Conservation (phyloP, 2,329 filamentous ascomycete species). For the Sporothrix sp. region DNA sequence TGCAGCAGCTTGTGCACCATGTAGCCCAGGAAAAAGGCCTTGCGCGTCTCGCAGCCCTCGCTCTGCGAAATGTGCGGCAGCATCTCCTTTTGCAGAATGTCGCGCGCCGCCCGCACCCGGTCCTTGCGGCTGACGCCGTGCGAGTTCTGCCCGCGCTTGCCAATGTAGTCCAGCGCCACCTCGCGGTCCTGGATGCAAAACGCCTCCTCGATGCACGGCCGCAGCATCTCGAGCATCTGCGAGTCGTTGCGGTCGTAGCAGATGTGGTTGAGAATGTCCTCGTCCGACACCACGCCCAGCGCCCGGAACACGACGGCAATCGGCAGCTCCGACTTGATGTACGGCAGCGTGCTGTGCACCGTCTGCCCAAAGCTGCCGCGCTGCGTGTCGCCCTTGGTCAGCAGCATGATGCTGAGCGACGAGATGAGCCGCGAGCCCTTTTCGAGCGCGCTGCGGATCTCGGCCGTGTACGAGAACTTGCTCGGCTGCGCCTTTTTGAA, state of each 20-base stretch:
- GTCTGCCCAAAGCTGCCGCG: conserved; percentile 76
- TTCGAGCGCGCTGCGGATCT: conserved; percentile 92
- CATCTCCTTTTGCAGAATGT: conserved; percentile 94
- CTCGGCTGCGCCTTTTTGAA: conserved; percentile 96
- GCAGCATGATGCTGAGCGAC: conserved; percentile 82
- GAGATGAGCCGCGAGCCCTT: conserved; percentile 94
- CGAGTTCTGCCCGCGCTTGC: conserved; percentile 67
- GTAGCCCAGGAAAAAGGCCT: conserved; percentile 97
- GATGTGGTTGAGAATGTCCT: conserved; percentile 96
- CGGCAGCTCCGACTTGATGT: conserved; percentile 87
- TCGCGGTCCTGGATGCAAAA: conserved; percentile 94
- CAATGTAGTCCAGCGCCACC: conserved; percentile 89
- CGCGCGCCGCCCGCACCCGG: conserved; percentile 83
- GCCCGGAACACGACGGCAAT: conserved; percentile 94
- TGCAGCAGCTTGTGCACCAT: conserved; percentile 96
- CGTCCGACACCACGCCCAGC: conserved; percentile 89
- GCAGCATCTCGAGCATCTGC: conserved; percentile 94
- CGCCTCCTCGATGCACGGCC: conserved; percentile 93
- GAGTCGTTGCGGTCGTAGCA: conserved; percentile 93
- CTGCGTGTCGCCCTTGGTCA: conserved; percentile 71
- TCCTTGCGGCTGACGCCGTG: conserved; percentile 72
- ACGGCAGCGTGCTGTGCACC: conserved; percentile 83
- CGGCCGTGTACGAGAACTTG: conserved; percentile 84
- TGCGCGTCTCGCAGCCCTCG: conserved; percentile 88
- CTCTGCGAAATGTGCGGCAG: conserved; percentile 92